Percentiles rank a stretch among this genome's conserved stretches.
These are phyloP conservation scores for Acacia crassicarpa DNA, from an alignment of 306 rosid species.

Conservation along the genomic window DNA sequence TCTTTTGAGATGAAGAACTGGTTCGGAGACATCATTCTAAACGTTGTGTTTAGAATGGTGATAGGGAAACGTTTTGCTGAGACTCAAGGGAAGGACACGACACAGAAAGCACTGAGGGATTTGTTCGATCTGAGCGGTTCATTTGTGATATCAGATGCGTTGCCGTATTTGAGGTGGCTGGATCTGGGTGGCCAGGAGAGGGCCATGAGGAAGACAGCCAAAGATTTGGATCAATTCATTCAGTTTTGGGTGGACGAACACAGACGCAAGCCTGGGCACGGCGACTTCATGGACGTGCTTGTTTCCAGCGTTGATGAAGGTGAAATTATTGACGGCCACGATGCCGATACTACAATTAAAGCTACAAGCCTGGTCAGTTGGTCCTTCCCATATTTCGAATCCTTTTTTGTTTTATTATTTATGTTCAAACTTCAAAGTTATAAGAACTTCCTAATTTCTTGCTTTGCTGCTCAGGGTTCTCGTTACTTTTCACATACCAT, in stretches of 20 bases:
- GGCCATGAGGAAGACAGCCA: constrained; percentile 32
- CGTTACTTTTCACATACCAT: too few relatives aligned
- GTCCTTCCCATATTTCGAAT: neutral
- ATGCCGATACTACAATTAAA: constrained; percentile 27
- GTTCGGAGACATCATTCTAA: constrained; percentile 23
- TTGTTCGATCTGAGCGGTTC: constrained; percentile 20
- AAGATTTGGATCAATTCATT: constrained; percentile 24
- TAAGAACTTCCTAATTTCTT: neutral
- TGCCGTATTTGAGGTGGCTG: constrained; percentile 48
- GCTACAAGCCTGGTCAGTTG: constrained; percentile 18
- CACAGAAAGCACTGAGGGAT: neutral
- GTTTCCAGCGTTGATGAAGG: neutral
- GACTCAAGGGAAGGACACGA: constrained; percentile 5
- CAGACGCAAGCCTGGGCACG: neutral
- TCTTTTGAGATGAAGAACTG: constrained; percentile 38
- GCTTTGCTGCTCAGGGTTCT: neutral
- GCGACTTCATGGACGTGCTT: constrained; percentile 43
- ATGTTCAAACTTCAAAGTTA: neutral
- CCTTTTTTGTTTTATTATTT: neutral
- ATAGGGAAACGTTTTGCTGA: constrained; percentile 33
- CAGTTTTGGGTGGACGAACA: constrained; percentile 37
- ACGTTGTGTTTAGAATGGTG: constrained; percentile 26
- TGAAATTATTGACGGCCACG: constrained; percentile 7
- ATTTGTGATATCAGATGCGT: constrained; percentile 21
- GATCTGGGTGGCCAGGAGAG: constrained; percentile 43